Conservation (phyloP, 139 green algal species). For the Deuterostichococcus epilithicus region DNA sequence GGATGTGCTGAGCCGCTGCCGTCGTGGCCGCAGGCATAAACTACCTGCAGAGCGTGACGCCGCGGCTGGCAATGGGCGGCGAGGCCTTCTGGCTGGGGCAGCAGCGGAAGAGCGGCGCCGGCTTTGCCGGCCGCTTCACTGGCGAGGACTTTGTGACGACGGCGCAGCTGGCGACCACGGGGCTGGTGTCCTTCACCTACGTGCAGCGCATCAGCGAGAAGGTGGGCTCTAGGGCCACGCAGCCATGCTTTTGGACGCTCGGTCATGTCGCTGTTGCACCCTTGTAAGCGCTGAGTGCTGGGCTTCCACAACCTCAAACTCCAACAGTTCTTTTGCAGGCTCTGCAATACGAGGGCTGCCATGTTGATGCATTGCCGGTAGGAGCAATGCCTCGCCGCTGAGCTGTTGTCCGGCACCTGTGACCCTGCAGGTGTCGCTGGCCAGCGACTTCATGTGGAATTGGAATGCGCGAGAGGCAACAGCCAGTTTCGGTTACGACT, state of each 20-base stretch:
- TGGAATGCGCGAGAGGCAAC: constrained; percentile 80
- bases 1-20: too few species aligned
- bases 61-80: constrained; percentile 64
- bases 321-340: not conserved
- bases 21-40: constrained; percentile 57
- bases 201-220: constrained; percentile 90
- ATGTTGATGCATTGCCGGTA: not conserved
- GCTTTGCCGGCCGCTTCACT: constrained; percentile 66
- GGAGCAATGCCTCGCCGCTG: not conserved
- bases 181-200: constrained; percentile 89
- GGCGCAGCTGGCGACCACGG: constrained; percentile 88
- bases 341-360: not conserved
- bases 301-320: too few species aligned
- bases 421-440: constrained; percentile 64
- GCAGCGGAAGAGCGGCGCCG: constrained; percentile 70
- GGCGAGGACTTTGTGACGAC: constrained; percentile 62
- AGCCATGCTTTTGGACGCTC: not conserved
- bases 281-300: too few species aligned
- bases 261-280: not conserved
- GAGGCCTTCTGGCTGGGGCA: constrained; percentile 93
- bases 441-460: constrained; percentile 94
- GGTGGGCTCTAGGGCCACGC: constrained; percentile 29
- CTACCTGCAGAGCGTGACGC: constrained; percentile 95
- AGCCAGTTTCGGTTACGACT: constrained; percentile 95
- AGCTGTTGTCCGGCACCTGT: not conserved